Base-by-base conservation (phyloP, 345 rosid species). In the Turritis glabra region DNA sequence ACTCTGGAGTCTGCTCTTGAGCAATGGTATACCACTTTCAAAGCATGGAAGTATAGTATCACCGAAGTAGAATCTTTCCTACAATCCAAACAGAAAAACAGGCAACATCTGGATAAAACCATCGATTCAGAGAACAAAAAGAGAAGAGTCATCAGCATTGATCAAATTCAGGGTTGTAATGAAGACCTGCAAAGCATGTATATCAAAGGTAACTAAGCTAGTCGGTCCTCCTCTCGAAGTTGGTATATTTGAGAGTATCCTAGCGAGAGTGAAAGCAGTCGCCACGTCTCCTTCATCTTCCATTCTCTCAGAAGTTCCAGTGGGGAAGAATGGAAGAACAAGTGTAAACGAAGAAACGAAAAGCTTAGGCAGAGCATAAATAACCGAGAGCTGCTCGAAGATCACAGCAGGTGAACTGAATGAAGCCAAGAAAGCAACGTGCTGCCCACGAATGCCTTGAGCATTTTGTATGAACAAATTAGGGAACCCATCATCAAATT, bases 31-130 rank as follows among this genome's bases (percentile, higher is more conserved):
- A 19, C 97, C 99, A 76, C 97, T 95, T 77, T 89, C 99, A 41
- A 95, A 95, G 74, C 92, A 91, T 8, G 97, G 99, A 71, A 95
- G 85, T 66, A 91, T 89, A 55, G 80, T 89, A 77, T 95, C 99
- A 57, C 97, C 97, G 56, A 95, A 91, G 85, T 95, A 95, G 84
- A 92, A 95, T 72, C 99, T 88, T 86, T 95, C 99, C 97, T 91
- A 69, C 48, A 68, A 72, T 47, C 44, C 53, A 38, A 67, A 67
- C 64, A 58, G 51, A 23, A 55, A 55, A 25, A 71, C 41, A 64
- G 0, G 13, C 23, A 29, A 67, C 43, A 61, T 4, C 37, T 44
- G 44, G 40, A 48, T 64, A 8, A 71, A 67, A 76, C 33, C 18
- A 33, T 58, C 6, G 3, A 71, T 25, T 27, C 13, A 22, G 13